These are phyloP conservation scores for Paragyromitra xinjiangensis DNA, from an alignment of 495 filamentous ascomycete genomes.

Conservation along the genomic window DNA sequence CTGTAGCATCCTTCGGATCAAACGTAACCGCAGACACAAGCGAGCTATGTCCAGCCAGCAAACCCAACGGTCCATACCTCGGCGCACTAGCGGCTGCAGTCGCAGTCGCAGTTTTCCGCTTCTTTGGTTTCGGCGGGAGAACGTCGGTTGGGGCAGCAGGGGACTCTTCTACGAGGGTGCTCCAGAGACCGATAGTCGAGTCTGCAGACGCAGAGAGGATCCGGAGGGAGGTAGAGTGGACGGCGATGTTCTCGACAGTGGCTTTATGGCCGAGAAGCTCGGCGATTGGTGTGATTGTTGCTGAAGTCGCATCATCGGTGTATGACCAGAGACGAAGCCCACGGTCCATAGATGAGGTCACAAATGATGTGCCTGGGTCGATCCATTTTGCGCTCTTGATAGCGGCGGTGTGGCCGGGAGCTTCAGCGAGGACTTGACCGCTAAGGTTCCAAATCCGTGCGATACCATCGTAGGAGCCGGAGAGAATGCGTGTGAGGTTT, in stretches of 20 bases:
- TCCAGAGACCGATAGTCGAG: slow-evolving; percentile 84
- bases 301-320: slow-evolving; percentile 64
- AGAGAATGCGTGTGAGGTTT: slow-evolving; percentile 73
- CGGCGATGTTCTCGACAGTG: slow-evolving; percentile 76
- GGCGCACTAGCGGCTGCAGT: slow-evolving; percentile 56
- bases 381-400: slow-evolving; percentile 75
- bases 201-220: slow-evolving; percentile 86
- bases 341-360: slow-evolving; percentile 81
- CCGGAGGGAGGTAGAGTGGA: slow-evolving; percentile 76
- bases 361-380: slow-evolving; percentile 62
- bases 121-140: slow-evolving; percentile 75
- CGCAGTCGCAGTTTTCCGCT: slow-evolving; percentile 70
- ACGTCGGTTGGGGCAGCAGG: slow-evolving; percentile 73
- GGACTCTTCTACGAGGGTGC: slow-evolving; percentile 73
- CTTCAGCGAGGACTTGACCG: slow-evolving; percentile 77
- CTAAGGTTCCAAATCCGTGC: slow-evolving; percentile 88
- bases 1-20: slow-evolving; percentile 80
- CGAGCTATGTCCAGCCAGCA: slow-evolving; percentile 74
- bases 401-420: slow-evolving; percentile 76
- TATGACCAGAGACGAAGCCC: slow-evolving; percentile 90
- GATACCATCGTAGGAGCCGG: slow-evolving; percentile 87
- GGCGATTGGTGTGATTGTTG: slow-evolving; percentile 74
- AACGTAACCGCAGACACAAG: slow-evolving; percentile 81
- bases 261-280: slow-evolving; percentile 87
- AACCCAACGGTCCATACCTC: slow-evolving; percentile 79